Evolutionary conservation across 73 alveolate species (phyloP).

Genomic region (Urostyla sp.): DNA sequence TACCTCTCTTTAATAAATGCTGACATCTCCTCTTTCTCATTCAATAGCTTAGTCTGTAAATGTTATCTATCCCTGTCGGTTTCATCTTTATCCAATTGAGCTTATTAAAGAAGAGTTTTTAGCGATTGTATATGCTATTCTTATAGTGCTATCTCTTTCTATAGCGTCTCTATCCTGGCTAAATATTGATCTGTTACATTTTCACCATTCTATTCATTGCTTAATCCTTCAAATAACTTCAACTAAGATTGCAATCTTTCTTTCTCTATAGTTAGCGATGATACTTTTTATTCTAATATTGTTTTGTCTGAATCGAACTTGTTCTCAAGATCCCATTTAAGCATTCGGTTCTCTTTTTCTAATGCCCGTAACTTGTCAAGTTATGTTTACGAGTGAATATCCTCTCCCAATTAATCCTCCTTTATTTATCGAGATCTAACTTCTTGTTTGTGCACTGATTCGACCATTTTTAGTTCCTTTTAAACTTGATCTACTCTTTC

Average conservation of each 20-base stretch:
- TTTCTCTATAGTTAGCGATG: conserved; percentile 15
- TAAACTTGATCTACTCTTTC: conserved; percentile 23
- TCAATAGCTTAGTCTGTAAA: too few species aligned
- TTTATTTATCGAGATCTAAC: not conserved
- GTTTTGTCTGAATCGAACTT: conserved; percentile 45
- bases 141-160: not conserved
- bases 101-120: too few species aligned
- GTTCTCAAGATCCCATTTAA: conserved; percentile 34
- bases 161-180: too few species aligned
- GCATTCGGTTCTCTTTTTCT: conserved; percentile 33
- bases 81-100: too few species aligned
- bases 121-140: too few species aligned
- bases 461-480: conserved; percentile 25
- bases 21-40: not conserved
- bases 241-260: conserved; percentile 4
- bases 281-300: not conserved
- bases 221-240: not conserved
- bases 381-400: not conserved
- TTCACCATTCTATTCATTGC: not conserved
- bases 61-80: too few species aligned
- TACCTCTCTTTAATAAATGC: too few species aligned
- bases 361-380: conserved; percentile 25
- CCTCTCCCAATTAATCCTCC: not conserved
- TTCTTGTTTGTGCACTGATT: not conserved
- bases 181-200: too few species aligned